Conservation (phyloP, 2,329 filamentous ascomycete genomes). For the Mariannaea elegans region DNA sequence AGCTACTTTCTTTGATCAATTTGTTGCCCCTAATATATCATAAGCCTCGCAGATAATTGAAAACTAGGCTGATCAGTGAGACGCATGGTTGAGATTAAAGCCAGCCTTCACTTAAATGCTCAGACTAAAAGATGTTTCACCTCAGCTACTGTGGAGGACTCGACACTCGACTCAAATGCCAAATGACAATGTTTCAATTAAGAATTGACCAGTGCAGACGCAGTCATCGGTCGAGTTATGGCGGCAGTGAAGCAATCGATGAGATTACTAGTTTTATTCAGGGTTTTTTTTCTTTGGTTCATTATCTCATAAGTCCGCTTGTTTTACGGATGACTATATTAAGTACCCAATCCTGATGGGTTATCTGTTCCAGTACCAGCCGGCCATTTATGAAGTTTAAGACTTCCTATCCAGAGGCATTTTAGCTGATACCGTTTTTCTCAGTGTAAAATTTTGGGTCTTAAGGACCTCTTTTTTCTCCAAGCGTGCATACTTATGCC, state of each 20-base stretch:
- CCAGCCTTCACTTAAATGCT: too few species aligned
- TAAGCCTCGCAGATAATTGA: too few species aligned
- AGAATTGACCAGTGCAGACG: too few species aligned
- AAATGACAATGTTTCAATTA: too few species aligned
- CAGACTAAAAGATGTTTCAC: too few species aligned
- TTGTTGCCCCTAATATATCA: too few species aligned
- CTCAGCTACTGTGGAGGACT: too few species aligned
- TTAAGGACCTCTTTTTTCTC: background rate
- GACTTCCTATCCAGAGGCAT: background rate
- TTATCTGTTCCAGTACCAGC: slow-evolving; percentile 4
- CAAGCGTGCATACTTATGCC: background rate
- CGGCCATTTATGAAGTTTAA: slow-evolving; percentile 27
- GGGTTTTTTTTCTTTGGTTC: background rate
- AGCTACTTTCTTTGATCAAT: too few species aligned
- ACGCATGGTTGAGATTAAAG: background rate
- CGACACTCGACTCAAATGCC: too few species aligned
- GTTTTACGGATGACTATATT: slow-evolving; percentile 1
- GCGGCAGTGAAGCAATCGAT: background rate
- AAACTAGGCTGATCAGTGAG: background rate
- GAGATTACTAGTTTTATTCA: background rate
- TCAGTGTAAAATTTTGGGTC: background rate
- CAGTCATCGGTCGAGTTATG: too few species aligned
- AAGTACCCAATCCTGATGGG: background rate
- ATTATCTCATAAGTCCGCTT: slow-evolving; percentile 3
- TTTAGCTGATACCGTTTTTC: slow-evolving; percentile 19